Conservation (phyloP, 257 asterid genomes). For the Hygrophila difformis region DNA sequence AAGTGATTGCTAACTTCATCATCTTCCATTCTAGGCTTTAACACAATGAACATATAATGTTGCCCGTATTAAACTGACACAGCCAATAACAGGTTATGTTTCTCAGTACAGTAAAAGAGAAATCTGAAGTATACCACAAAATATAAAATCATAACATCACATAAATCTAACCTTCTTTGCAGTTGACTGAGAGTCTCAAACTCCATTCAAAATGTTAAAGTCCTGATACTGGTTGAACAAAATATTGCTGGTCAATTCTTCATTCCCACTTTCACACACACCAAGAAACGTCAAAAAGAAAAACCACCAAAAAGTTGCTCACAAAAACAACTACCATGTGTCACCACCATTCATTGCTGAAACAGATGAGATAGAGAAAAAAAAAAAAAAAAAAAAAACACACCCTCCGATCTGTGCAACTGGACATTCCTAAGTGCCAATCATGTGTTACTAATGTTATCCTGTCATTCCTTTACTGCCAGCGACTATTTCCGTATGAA, state of each 20-base stretch:
- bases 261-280: no score
- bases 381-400: no score
- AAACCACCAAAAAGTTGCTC: conserved; percentile 6
- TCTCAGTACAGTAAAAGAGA: neutral
- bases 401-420: no score
- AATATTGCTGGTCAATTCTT: conserved; percentile 1
- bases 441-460: no score
- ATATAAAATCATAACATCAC: neutral
- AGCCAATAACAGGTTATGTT: neutral
- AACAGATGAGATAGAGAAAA: conserved; percentile 6
- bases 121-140: no score
- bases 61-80: neutral
- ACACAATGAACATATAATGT: neutral
- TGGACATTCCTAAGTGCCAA: no score
- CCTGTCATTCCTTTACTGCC: no score
- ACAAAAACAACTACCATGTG: conserved; percentile 10
- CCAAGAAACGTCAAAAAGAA: conserved; percentile 17
- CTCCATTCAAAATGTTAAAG: conserved; percentile 14
- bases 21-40: neutral
- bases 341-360: conserved; percentile 5
- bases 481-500: conserved; percentile 24
- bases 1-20: no score
- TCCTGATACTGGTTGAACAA: conserved; percentile 5
- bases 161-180: conserved; percentile 15
- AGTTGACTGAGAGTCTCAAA: neutral